Evolutionary conservation across 2,329 filamentous ascomycete species (phyloP), one percentile per base, ranked within the genome.

Genomic region (Sphaerulina musiva): DNA sequence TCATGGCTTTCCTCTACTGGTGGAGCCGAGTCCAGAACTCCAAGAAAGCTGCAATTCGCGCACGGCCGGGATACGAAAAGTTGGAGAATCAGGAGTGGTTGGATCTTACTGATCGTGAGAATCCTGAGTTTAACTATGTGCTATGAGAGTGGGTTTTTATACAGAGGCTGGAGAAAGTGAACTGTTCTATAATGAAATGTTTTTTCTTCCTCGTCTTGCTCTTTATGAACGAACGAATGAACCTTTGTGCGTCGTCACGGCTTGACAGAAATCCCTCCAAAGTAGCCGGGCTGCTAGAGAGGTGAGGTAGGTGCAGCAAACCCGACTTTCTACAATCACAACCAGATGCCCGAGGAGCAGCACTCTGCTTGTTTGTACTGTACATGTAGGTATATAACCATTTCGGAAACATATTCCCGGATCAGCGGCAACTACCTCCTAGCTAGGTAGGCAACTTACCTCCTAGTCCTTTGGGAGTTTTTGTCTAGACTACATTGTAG

Each of bases 21-120:
- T 86, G 80, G 74, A 86, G 79, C 65, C 70, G 72, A 9, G 66
- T 68, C 17, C 75, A 84, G 70, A 87, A 87, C 60, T 69, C 67
- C 57, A 76, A 77, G 68, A 87, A 86, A 71, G 79, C 74, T 0
- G 63, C 64, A 6, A 63, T 80, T 12, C 69, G 80, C 41, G 76
- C 75, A 1, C 70, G 72, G 48, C 77, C 80, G 0, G 78, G 73
- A 1, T 87, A 87, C 65, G 72, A 74, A 23, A 82, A 77, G 68
- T 57, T 86, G 51, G 80, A 82, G 66, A 85, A 86, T 57, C 82
- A 86, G 68, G 84, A 86, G 73, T 86, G 66, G 65, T 67, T 74
- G 53, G 83, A 87, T 65, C 68, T 86, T 58, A 86, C 83, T 3
- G 84, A 87, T 64, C 70, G 74, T 52, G 83, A 87, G 72, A 87